Conservation (phyloP, 2,329 filamentous ascomycete species). For the Curvularia spicifera region DNA sequence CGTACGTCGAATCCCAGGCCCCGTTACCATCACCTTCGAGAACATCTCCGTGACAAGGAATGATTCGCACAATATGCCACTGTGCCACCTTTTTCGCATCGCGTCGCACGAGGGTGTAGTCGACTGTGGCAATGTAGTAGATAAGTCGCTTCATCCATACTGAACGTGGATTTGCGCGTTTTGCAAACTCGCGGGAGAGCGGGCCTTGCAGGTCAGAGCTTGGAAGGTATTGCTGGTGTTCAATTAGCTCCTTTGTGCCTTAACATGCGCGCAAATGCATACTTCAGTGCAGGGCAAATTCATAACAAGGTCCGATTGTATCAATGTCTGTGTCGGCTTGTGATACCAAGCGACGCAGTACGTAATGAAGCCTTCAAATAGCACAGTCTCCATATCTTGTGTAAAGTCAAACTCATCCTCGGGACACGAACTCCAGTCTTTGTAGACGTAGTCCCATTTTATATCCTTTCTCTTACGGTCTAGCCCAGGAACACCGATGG, state of each 20-base stretch:
- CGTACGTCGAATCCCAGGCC: conserved; percentile 19
- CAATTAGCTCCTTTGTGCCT: not conserved
- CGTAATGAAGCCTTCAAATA: conserved; percentile 28
- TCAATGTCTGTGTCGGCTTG: conserved; percentile 19
- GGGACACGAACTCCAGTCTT: conserved; percentile 16
- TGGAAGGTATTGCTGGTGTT: conserved; percentile 20
- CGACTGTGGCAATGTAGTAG: conserved; percentile 22
- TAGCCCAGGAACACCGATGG: conserved; percentile 20
- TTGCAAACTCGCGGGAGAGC: conserved; percentile 19
- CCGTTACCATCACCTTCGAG: conserved; percentile 10
- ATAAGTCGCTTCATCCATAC: conserved; percentile 23
- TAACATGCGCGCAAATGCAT: not conserved
- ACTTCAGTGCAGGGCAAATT: conserved; percentile 26
- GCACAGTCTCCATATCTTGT: conserved; percentile 22
- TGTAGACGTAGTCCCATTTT: conserved; percentile 21
- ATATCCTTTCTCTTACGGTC: conserved; percentile 22
- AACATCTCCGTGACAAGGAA: conserved; percentile 26
- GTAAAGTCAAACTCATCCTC: conserved; percentile 23
- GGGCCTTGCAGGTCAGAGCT: conserved; percentile 18
- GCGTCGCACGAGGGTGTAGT: conserved; percentile 20
- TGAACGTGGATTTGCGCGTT: conserved; percentile 21
- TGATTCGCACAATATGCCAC: conserved; percentile 22
- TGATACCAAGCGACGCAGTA: conserved; percentile 26
- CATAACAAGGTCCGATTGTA: conserved; percentile 25
- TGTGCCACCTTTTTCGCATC: conserved; percentile 23